Conservation (phyloP, 306 rosid species). For the Comarum palustre region DNA sequence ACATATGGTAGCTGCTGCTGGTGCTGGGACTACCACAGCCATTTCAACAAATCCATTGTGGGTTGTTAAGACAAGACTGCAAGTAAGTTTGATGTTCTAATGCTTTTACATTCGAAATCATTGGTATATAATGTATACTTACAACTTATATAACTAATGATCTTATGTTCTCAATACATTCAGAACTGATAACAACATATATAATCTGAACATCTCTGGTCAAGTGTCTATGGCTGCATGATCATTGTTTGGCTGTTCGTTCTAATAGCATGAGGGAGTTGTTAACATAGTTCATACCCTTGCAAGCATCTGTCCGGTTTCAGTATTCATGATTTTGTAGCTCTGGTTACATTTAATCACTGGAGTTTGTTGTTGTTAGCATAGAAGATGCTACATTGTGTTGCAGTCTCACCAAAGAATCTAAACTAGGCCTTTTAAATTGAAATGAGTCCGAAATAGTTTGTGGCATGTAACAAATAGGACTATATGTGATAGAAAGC, state of each 20-base stretch:
- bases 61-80: conserved; percentile 98
- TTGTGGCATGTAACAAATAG: not conserved
- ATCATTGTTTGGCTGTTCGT: not conserved
- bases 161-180: conserved; percentile 16
- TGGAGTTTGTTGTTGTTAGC: conserved; percentile 8
- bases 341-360: not conserved
- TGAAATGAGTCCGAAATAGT: not conserved
- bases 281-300: not conserved
- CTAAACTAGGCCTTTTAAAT: not conserved
- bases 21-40: conserved; percentile 94
- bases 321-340: not conserved
- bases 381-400: conserved; percentile 13
- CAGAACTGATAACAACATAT: too few species aligned
- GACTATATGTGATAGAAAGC: not conserved
- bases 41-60: conserved; percentile 86
- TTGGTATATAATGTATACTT: not conserved
- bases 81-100: conserved; percentile 52
- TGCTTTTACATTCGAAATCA: conserved; percentile 3
- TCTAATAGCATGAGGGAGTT: conserved; percentile 2
- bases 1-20: conserved; percentile 82
- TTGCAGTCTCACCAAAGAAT: not conserved
- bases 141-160: not conserved
- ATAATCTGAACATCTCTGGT: not conserved
- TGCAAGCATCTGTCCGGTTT: not conserved
- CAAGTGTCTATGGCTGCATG: not conserved